A percentile compares a stretch with the other conserved stretches of the same genome.
phyloP scores from a whole-genome alignment of 352 stramenopile genomes.

The Globisporangium abappressorium region DNA sequence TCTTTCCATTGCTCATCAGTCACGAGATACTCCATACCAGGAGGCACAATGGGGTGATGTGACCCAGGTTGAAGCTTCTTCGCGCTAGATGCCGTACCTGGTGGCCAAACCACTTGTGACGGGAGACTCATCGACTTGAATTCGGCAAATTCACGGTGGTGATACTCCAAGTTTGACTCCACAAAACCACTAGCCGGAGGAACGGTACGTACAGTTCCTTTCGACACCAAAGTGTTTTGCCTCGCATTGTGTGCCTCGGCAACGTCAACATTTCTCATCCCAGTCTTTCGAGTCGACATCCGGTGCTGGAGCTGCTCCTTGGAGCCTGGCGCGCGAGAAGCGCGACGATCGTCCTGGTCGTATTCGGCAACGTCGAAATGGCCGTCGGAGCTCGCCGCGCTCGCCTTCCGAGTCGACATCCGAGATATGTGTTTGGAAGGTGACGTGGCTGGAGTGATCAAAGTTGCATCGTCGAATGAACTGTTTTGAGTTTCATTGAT shows the following conservation, averaged over 20 bases:
- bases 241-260: no score
- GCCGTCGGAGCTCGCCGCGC: neutral
- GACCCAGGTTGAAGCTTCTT: constrained; percentile 22
- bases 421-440: neutral
- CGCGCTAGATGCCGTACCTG: constrained; percentile 42
- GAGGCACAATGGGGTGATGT: constrained; percentile 38
- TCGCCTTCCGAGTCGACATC: neutral
- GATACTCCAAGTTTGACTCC: no score
- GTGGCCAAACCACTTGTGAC: constrained; percentile 42
- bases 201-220: no score
- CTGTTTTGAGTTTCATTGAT: neutral
- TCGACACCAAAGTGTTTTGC: no score
- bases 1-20: constrained; percentile 48
- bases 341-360: neutral
- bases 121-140: neutral
- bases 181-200: no score
- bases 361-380: neutral
- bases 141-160: no score
- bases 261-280: no score
- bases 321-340: neutral
- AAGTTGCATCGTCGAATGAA: neutral
- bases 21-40: constrained; percentile 50
- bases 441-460: no score
- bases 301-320: neutral
- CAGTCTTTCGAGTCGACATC: neutral